Evolutionary conservation across 2,329 filamentous ascomycete genomes (phyloP).

Genomic region (Didymella sp.): DNA sequence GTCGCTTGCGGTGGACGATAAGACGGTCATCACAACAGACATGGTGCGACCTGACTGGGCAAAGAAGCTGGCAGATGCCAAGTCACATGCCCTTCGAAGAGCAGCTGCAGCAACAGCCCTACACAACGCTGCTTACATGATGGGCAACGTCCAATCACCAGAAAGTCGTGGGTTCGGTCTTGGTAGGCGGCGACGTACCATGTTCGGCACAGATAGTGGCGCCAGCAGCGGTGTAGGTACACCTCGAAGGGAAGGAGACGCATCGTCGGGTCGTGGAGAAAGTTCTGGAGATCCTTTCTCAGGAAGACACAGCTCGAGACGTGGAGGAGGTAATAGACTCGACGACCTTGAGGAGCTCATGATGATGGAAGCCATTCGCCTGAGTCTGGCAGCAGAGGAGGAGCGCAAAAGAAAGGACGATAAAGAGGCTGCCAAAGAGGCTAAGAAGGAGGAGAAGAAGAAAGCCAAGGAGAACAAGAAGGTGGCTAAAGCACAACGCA

Average conservation of each 20-base stretch:
- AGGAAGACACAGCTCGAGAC: conserved; percentile 60
- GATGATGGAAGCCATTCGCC: conserved; percentile 94
- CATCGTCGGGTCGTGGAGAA: conserved; percentile 43
- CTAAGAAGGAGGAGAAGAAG: conserved; percentile 84
- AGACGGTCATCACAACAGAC: conserved; percentile 90
- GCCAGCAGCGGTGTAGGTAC: conserved; percentile 55
- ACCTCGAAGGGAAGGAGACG: conserved; percentile 49
- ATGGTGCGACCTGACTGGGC: conserved; percentile 93
- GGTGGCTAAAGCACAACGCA: conserved; percentile 71
- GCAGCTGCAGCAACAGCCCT: conserved; percentile 92
- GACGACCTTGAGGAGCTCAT: conserved; percentile 97
- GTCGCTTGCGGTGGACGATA: conserved; percentile 80
- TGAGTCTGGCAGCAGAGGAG: conserved; percentile 91
- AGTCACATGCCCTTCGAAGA: conserved; percentile 82
- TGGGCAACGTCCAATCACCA: conserved; percentile 63
- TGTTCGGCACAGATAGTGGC: conserved; percentile 59
- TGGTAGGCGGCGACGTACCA: conserved; percentile 56
- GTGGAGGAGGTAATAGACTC: conserved; percentile 66
- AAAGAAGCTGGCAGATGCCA: conserved; percentile 82
- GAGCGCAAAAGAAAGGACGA: conserved; percentile 87
- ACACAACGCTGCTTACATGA: conserved; percentile 92
- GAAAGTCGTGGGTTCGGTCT: conserved; percentile 60
- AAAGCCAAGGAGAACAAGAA: conserved; percentile 71
- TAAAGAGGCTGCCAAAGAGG: conserved; percentile 80
- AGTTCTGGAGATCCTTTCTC: conserved; percentile 47